Evolutionary conservation across 441 rosid species (phyloP), one percentile per base, ranked within the genome.

Genomic region (Croton laevigatus): DNA sequence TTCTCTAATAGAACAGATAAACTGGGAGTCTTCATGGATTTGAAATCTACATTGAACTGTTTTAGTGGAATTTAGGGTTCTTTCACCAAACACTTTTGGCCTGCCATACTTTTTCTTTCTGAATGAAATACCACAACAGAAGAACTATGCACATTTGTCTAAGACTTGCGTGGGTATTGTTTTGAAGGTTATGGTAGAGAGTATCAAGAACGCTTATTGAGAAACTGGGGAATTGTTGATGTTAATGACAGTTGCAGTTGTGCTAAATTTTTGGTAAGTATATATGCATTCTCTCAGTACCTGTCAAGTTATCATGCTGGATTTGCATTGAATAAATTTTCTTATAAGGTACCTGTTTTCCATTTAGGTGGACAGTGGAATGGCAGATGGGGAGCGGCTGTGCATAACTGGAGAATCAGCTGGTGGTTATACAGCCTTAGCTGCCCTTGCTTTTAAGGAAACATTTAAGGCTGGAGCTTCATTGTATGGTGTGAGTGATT

Each of bases 401-500:
- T 94, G 98, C 75, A 94, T 92, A 81, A 88, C 98, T 58, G 99
- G 96, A 72, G 93, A 89, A 68, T 94, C 99, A 69, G 98, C 99
- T 59, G 98, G 99, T 71, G 96, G 98, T 51, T 90, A 92, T 73
- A 94, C 97, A 51, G 88, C 93, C 59, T 88, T 89, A 77, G 99
- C 98, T 40, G 79, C 98, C 70, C 92, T 92, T 66, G 97, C 98
- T 37, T 94, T 92, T 73, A 89, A 78, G 81, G 88, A 92, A 63
- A 84, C 82, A 23, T 94, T 92, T 78, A 89, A 88, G 73, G 96
- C 98, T 77, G 97, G 97, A 75, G 93, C 98, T 40, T 92, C 99
- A 64, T 83, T 92, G 72, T 89, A 83, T 75, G 98, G 98, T 44
- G 97, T 91, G 77, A 89, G 91, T 87, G 65, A 72, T 44, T 22